Evolutionary conservation across 2,329 filamentous ascomycete species (phyloP), one percentile per base, ranked within the genome.

Genomic region (Botrytis elliptica): DNA sequence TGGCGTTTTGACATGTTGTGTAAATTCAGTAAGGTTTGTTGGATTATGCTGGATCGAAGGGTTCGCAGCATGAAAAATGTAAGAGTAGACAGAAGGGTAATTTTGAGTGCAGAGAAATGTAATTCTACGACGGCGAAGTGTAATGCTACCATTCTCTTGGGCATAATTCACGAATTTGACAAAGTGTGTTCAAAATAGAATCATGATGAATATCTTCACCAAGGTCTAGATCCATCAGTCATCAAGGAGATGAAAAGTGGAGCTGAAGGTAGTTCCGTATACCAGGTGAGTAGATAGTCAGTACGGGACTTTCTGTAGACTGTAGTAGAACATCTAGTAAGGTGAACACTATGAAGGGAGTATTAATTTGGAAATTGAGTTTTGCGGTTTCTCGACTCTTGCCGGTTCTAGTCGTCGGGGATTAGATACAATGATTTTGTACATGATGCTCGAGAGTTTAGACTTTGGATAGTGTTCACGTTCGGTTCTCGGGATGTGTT

Each of bases 171-270:
- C 20, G 9, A 60, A 60, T 60, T 36, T 36, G 57, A 60, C 2
- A 9, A 60, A 22, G 9, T 60, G 25, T 18, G n/a, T 14, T 63
- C 60, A 20, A 63, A 63, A 63, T 63, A 18, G 36, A 63, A 20
- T 16, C 18, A 18, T n/a, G 40, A n/a, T 40, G 40, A 36, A 33
- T 22, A 29, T 33, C 63, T 46, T 65, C 20, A 1, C 44, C 64
- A 38, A 40, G 46, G 33, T 66, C 64, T 67, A 67, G 64, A 67
- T 67, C 22, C 44, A 16, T 66, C 64, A n/a, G 36, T 52, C 16
- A 12, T 52, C 44, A 38, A 46, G n/a, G 63, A 65, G 42, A 65
- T 65, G 63, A 65, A 67, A 52, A 52, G 64, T 40, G 64, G 64
- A 52, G 64, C 25, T 2, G 12, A 14, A 40, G 59, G 59, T 42